Conservation (phyloP, 805 yeast species). For the Blastobotrys attinorum region DNA sequence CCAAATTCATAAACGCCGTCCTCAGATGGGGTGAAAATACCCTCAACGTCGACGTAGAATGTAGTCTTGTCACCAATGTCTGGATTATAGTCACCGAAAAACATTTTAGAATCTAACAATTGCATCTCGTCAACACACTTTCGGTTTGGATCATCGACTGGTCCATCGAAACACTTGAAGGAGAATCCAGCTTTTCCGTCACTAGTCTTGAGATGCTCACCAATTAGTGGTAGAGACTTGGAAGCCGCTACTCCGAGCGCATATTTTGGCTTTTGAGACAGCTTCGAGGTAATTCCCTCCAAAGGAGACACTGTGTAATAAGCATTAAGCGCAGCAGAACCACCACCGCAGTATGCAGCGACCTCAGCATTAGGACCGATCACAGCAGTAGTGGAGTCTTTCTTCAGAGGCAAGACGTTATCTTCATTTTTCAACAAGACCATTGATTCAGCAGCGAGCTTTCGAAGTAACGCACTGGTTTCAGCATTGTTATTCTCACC, state of each 20-base stretch:
- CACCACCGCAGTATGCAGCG: slow-evolving; percentile 51
- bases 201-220: slow-evolving; percentile 12
- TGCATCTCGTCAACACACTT: slow-evolving; percentile 10
- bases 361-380: slow-evolving; percentile 53
- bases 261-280: slow-evolving; percentile 3
- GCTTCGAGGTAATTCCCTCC: slow-evolving; percentile 10
- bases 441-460: slow-evolving; percentile 41
- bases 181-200: slow-evolving; percentile 13
- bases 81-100: slow-evolving; percentile 15
- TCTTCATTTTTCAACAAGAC: slow-evolving; percentile 50
- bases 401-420: slow-evolving; percentile 39
- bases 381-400: slow-evolving; percentile 37
- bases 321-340: slow-evolving; percentile 46
- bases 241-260: slow-evolving; percentile 30
- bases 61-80: not conserved
- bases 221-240: slow-evolving; percentile 30
- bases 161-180: slow-evolving; percentile 5
- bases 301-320: slow-evolving; percentile 34
- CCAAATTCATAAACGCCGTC: slow-evolving; percentile 47
- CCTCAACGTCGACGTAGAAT: slow-evolving; percentile 40
- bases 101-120: slow-evolving; percentile 8
- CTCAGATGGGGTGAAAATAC: slow-evolving; percentile 39
- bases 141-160: slow-evolving; percentile 5
- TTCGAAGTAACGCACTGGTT: slow-evolving; percentile 36
- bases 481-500: slow-evolving; percentile 39